Evolutionary conservation across 352 stramenopile genomes (phyloP).

Genomic region (Blastocystis sp.): DNA sequence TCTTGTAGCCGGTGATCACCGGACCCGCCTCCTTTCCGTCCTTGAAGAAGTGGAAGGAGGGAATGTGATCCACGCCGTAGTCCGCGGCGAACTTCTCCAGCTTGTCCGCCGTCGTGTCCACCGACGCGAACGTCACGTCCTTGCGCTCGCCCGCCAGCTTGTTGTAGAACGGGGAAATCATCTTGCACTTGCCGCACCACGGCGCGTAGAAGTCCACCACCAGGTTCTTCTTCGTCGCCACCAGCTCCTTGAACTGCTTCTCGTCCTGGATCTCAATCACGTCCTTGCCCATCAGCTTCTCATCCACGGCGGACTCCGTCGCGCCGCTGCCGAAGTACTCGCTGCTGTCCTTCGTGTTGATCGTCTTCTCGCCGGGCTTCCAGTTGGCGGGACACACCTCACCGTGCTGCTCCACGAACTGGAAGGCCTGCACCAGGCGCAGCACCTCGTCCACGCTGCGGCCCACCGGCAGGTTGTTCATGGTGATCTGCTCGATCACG

Average conservation of each 20-base stretch:
- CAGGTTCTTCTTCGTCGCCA: slow-evolving; percentile 53
- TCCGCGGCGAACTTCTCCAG: slow-evolving; percentile 63
- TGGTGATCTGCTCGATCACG: slow-evolving; percentile 79
- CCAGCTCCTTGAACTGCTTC: slow-evolving; percentile 70
- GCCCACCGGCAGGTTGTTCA: slow-evolving; percentile 83
- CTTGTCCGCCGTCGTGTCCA: slow-evolving; percentile 54
- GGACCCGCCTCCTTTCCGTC: slow-evolving; percentile 67
- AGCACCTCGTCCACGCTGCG: slow-evolving; percentile 85
- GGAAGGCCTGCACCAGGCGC: slow-evolving; percentile 84
- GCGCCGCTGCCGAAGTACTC: slow-evolving; percentile 63
- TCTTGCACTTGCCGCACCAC: slow-evolving; percentile 73
- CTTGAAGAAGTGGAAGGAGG: slow-evolving; percentile 69
- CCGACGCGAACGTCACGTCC: slow-evolving; percentile 59
- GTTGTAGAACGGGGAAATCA: slow-evolving; percentile 67
- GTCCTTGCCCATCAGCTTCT: slow-evolving; percentile 53
- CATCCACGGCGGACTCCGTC: slow-evolving; percentile 44
- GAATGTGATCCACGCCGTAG: slow-evolving; percentile 63
- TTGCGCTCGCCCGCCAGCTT: slow-evolving; percentile 55
- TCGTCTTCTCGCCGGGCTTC: slow-evolving; percentile 83
- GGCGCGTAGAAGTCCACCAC: slow-evolving; percentile 72
- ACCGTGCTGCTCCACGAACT: slow-evolving; percentile 84
- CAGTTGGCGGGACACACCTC: slow-evolving; percentile 84
- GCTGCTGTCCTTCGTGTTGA: slow-evolving; percentile 77
- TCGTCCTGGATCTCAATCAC: slow-evolving; percentile 66
- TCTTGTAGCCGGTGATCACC: slow-evolving; percentile 68